phyloP scores from a whole-genome alignment of 768 basidiomycete genomes.

The Auricularia cornea region DNA sequence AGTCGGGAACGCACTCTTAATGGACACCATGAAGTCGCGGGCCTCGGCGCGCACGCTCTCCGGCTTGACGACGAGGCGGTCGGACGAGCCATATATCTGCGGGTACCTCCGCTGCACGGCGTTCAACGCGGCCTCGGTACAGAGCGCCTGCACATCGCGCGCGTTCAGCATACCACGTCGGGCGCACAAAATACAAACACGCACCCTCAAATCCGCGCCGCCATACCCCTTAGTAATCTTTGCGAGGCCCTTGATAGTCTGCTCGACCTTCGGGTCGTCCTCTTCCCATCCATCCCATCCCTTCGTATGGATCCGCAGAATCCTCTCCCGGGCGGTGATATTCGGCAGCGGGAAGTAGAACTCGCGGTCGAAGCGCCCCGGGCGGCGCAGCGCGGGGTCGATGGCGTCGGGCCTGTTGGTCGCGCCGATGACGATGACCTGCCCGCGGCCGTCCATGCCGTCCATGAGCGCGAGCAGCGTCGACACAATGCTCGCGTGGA shows the following conservation, averaged over 20 bases:
- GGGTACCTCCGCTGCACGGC: conserved; percentile 95
- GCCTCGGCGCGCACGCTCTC: conserved; percentile 77
- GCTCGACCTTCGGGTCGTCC: conserved; percentile 34
- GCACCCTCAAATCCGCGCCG: conserved; percentile 88
- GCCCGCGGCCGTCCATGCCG: conserved; percentile 92
- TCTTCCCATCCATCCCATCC: conserved; percentile 80
- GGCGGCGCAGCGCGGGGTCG: conserved; percentile 88
- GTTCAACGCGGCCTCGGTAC: conserved; percentile 94
- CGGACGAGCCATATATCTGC: conserved; percentile 90
- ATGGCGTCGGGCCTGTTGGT: conserved; percentile 98
- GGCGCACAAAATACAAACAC: conserved; percentile 22
- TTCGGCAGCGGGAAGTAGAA: conserved; percentile 94
- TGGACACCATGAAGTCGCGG: conserved; percentile 93
- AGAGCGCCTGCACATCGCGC: conserved; percentile 57
- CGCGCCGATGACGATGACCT: conserved; percentile 38
- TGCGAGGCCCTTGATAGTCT: conserved; percentile 58
- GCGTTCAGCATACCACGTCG: neutral
- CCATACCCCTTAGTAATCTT: conserved; percentile 95
- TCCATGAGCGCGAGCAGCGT: conserved; percentile 97
- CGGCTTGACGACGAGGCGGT: conserved; percentile 76
- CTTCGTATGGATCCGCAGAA: conserved; percentile 81
- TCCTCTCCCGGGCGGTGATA: conserved; percentile 76
- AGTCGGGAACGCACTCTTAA: conserved; percentile 77
- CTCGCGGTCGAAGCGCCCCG: conserved; percentile 93
- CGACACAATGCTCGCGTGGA: conserved; percentile 95